Base-by-base conservation (phyloP, 805 yeast species). In the Candida adriatica region DNA sequence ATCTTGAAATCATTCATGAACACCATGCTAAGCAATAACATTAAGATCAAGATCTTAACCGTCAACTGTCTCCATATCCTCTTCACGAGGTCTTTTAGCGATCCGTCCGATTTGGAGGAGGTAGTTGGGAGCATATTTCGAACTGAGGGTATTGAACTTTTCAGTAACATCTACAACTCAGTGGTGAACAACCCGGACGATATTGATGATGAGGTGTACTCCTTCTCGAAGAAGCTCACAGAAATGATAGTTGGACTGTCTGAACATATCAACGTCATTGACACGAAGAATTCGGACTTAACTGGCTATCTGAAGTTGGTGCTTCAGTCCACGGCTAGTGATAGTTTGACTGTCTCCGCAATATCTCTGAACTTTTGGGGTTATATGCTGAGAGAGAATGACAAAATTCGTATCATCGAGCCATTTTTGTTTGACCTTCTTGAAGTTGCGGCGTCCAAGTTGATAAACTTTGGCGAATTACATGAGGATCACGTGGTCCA, bases 321-420 rank as follows among this genome's bases (percentile, higher is more conserved):
- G 6, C 62, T 92, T 26, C 70, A 77, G 27, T 85, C 96, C 1
- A 83, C 95, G 0, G 71, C 68, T 46, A 92, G 86, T 50, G 82
- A 85, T 16, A 83, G 95, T 46, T 66, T 92, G 34, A 79, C 90
- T n/a, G 79, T 90, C 3, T 80, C 95, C 30, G 95, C 96, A 0
- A 66, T 92, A 13, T 83, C 96, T 0, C 59, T 92, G 31, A 95
- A 87, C 53, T 81, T 92, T 62, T 94, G 98, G 98, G 86, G 94
- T 39, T 74, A 90, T 2, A 75, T 90, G 43, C 61, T 94, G 31
- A 70, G 99, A 47, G 73, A 79, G 35, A 95, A 87, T 44, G 73
- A 75, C 9, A 70, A 68, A 41, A 63, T 66, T 6, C 70, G 73
- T 23, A 46, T 63, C 19, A 74, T 81, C 25, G 66, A 67, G 31